Evolutionary conservation across 768 basidiomycete species (phyloP).

Genomic region (Hypsizygus marmoreus): DNA sequence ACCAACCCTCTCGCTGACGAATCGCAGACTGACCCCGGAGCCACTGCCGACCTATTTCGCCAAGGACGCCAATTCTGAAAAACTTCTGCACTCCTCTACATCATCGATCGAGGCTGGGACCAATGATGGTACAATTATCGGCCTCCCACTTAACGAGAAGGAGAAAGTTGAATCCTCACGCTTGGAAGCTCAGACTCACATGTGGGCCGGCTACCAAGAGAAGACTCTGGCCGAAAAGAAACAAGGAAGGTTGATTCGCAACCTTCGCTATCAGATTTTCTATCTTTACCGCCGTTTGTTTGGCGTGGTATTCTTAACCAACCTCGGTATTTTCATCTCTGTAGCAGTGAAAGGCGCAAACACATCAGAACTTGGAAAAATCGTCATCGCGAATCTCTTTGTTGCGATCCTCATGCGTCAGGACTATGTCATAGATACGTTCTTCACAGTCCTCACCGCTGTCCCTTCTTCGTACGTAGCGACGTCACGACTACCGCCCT

Average conservation of each 20-base stretch:
- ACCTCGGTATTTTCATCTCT: slow-evolving; percentile 53
- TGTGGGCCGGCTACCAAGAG: slow-evolving; percentile 54
- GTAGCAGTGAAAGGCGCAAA: slow-evolving; percentile 35
- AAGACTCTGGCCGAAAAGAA: slow-evolving; percentile 52
- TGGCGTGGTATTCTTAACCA: slow-evolving; percentile 54
- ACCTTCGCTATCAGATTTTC: slow-evolving; percentile 58
- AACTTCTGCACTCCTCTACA: background rate
- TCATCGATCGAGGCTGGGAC: background rate
- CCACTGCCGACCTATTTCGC: slow-evolving; percentile 11
- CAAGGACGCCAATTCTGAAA: too few species aligned
- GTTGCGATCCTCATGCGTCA: slow-evolving; percentile 51
- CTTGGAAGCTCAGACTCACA: slow-evolving; percentile 32
- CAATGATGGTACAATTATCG: slow-evolving; percentile 10
- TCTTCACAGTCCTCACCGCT: slow-evolving; percentile 53
- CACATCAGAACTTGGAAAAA: slow-evolving; percentile 37
- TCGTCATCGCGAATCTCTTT: slow-evolving; percentile 48
- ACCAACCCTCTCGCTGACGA: background rate
- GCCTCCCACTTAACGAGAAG: slow-evolving; percentile 10
- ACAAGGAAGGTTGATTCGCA: slow-evolving; percentile 46
- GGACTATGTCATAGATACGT: slow-evolving; percentile 60
- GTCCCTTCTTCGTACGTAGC: slow-evolving; percentile 35
- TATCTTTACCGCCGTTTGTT: slow-evolving; percentile 62
- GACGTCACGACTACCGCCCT: too few species aligned
- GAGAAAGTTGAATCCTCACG: slow-evolving; percentile 11
- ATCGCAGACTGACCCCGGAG: background rate